A percentile compares a stretch with the other conserved stretches of the same genome.
Evolutionary conservation across 495 filamentous ascomycete genomes (phyloP).

Genomic region (Aspergillus incahuasiensis): DNA sequence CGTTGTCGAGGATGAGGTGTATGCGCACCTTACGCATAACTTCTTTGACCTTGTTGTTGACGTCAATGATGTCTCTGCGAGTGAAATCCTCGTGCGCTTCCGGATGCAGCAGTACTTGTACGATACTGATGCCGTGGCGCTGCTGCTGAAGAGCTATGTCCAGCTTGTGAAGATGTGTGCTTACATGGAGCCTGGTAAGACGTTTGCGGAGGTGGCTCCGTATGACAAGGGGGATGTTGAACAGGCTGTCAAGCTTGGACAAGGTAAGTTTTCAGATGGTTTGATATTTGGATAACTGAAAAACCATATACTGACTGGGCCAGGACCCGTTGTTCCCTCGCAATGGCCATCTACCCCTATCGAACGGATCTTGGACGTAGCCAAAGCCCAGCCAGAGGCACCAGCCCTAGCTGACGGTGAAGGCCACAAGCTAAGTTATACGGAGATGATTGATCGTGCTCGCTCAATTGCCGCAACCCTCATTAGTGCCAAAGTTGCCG

Average conservation of each 20-base stretch:
- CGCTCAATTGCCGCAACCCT: not conserved
- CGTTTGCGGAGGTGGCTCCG: too few species aligned
- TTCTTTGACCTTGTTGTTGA: too few species aligned
- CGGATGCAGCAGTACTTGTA: conserved; percentile 24
- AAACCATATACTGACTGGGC: not conserved
- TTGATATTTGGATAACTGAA: not conserved
- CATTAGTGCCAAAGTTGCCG: not conserved
- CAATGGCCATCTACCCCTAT: not conserved
- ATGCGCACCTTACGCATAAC: conserved; percentile 3
- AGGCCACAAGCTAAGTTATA: not conserved
- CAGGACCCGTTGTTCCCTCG: not conserved
- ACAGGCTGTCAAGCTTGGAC: not conserved
- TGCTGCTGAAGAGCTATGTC: conserved; percentile 26
- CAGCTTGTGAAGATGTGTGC: not conserved
- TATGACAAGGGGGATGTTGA: too few species aligned
- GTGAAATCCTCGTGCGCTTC: conserved; percentile 12
- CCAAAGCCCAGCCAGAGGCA: not conserved
- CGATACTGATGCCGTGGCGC: conserved; percentile 17
- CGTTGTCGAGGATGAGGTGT: conserved; percentile 8
- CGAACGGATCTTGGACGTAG: not conserved
- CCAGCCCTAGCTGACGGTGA: not conserved
- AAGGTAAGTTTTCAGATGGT: not conserved
- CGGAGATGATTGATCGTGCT: not conserved
- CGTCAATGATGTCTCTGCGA: conserved; percentile 21
- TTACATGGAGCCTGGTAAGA: too few species aligned